Evolutionary conservation across 768 basidiomycete genomes (phyloP), one percentile per base, ranked within the genome.

Genomic region (Leccinum uliginosum): DNA sequence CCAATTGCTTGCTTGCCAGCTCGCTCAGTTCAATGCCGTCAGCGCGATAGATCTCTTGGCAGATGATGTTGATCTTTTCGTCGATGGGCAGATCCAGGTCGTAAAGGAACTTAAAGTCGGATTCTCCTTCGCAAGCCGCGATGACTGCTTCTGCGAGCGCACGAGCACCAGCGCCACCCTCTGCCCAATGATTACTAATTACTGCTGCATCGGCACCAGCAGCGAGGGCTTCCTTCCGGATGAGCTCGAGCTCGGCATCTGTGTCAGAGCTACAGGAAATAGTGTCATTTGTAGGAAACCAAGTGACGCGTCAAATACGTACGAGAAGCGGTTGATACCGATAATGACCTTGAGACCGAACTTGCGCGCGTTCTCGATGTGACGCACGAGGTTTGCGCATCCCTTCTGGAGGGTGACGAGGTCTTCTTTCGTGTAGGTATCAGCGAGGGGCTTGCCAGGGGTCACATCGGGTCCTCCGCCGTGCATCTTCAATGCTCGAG

Each of bases 401-500:
- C 96, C 96, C 70, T 91, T 89, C 71, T 86, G 85, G 54, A 99
- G 85, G 11, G 85, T 91, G 57, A 87, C 87, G 50, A 98, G 80
- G 69, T 98, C 85, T 76, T 98, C 96, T 69, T 89, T 88, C 58
- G 91, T 92, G 73, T 99, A 99, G 44, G 91, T 93, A 48, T 91
- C 91, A 62, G 90, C 88, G 43, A 98, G 82, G 23, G 95, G 83
- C 72, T 97, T 98, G 51, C 96, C 96, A 26, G 96, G 96, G 2
- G 91, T 90, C 53, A 98, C 95, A 24, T 97, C 94, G 6, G 96
- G 96, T 57, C 91, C 97, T 58, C 96, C 96, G 44, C 96, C 96
- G 70, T 99, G 96, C 96, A 99, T 99, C 82, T 98, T 99, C 59
- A 99, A 78, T 21, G 96, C 96, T 62, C 96, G 89, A 27, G 96